Evolutionary conservation across 1,284 basidiomycete species (phyloP), one percentile per base, ranked within the genome.

Genomic region (Ustilago tritici): DNA sequence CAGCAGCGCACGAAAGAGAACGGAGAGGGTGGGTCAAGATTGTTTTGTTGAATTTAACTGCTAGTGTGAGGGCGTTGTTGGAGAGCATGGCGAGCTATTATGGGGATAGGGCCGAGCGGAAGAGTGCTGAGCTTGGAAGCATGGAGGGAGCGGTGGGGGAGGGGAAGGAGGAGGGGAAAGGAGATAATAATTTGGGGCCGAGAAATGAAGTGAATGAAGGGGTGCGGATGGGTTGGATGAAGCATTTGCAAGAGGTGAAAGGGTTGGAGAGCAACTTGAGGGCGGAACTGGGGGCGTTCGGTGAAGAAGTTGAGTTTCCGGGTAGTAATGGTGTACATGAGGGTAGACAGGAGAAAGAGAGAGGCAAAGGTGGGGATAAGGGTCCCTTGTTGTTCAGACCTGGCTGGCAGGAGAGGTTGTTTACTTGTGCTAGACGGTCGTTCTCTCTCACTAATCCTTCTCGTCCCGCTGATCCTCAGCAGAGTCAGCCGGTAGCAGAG

Each of bases 1-100:
- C 77, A 0, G 32, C 58, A 23, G 65, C 74, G n/a, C 80, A 82
- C 43, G 72, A 79, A 14, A 53, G 46, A 9, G 71, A 81, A 52
- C 47, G 80, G 0, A 56, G 19, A 6, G 63, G 71, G 0, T 82
- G 80, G 80, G 23, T 17, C 0, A 56, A 43, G n/a, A 69, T 82
- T 19, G 66, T 82, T 1, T 19, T 78, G 34, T 63, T 82, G n/a
- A 82, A 82, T 32, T 40, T 81, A 17, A 67, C 62, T 8, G 19
- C 43, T 2, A 72, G 79, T n/a, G 64, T 69, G 0, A 34, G 75
- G 17, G 56, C 57, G 8, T 14, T 82, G 52, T 28, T 82, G 15
- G 54, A 79, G 58, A 67, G 61, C 1, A 11, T 77, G 34, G 40
- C 47, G n/a, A 11, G 62, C 17, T 68, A 61, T 43, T 52, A 56